phyloP scores from a whole-genome alignment of 2,329 filamentous ascomycete species.

The Orbilia javanica region DNA sequence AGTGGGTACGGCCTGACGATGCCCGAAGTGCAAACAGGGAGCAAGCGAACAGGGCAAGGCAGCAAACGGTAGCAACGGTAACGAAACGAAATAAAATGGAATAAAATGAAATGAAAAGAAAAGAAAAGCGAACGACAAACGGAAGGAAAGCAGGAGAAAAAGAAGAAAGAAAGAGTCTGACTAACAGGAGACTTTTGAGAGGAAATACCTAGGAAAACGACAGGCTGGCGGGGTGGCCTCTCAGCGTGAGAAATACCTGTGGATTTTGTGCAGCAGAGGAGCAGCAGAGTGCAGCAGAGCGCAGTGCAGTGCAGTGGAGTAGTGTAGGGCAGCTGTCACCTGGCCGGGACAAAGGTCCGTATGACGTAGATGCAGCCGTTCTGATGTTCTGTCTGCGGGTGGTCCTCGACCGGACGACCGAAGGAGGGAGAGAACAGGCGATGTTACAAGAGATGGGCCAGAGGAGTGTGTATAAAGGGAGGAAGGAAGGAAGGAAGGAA shows the following conservation, averaged over 20 bases:
- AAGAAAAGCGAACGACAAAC: neutral
- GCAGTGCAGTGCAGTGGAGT: neutral
- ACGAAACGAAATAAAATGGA: neutral
- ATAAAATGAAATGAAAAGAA: constrained; percentile 21
- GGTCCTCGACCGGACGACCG: constrained; percentile 7
- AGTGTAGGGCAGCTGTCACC: constrained; percentile 20
- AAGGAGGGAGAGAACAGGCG: neutral
- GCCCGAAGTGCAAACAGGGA: constrained; percentile 26
- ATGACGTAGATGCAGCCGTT: constrained; percentile 16
- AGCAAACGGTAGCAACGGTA: constrained; percentile 2
- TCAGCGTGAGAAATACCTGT: constrained; percentile 1
- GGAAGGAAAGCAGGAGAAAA: neutral
- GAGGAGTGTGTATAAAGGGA: neutral
- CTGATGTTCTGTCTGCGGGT: neutral
- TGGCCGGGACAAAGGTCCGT: constrained; percentile 19
- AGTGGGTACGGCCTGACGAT: constrained; percentile 4
- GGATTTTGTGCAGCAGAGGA: constrained; percentile 2
- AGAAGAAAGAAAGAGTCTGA: constrained; percentile 2
- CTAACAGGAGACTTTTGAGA: constrained; percentile 16
- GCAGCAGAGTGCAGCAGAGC: neutral
- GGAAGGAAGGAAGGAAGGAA: neutral
- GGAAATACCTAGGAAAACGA: constrained; percentile 28
- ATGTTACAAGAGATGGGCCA: neutral
- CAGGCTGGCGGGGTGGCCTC: constrained; percentile 18
- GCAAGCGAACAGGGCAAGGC: constrained; percentile 16